Evolutionary conservation across 768 basidiomycete genomes (phyloP), one percentile per base, ranked within the genome.

Genomic region (Paxillus ammoniavirescens): DNA sequence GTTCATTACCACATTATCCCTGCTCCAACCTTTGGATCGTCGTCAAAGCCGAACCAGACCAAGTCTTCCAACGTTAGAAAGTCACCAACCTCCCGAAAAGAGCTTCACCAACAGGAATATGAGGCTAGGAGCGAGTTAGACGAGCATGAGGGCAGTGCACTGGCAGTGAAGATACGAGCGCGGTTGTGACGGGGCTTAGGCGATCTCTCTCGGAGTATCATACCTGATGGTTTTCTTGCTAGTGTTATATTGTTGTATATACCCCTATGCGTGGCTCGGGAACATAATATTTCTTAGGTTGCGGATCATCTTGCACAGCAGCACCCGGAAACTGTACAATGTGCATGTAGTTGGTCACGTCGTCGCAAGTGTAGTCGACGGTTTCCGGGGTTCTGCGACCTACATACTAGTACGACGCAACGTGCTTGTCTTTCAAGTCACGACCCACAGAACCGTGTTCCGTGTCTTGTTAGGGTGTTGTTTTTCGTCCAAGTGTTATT

Each of bases 1-100:
- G 87, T 89, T 30, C 88, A 89, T 65, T 88, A 84, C 63, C 88
- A 90, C 65, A 77, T 90, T 47, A 83, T 90, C 50, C 88, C 87
- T 1, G 87, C 88, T 2, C 88, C 88, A 2, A 72, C 55, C 30
- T 75, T 81, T 54, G 69, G 57, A 49, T 52, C 55, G 31, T 40
- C 49, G 38, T 43, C 33, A 23, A 31, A n/a, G 31, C 30, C 17
- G 9, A 36, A 6, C 15, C 26, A 42, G 26, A 30, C 47, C n/a
- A 35, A 37, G 31, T 7, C 28, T 9, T 41, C 52, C 15, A 28
- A 26, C 26, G 26, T 26, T 14, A 12, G 18, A 17, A 55, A 59
- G 18, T 56, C 52, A 4, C 71, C 75, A 4, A 71, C 75, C 7
- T 77, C 80, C 2, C 63, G 69, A 58, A 71, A 68, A 53, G 77